Evolutionary conservation across 2,329 filamentous ascomycete species (phyloP).

Genomic region (Leptographium galeiforme): DNA sequence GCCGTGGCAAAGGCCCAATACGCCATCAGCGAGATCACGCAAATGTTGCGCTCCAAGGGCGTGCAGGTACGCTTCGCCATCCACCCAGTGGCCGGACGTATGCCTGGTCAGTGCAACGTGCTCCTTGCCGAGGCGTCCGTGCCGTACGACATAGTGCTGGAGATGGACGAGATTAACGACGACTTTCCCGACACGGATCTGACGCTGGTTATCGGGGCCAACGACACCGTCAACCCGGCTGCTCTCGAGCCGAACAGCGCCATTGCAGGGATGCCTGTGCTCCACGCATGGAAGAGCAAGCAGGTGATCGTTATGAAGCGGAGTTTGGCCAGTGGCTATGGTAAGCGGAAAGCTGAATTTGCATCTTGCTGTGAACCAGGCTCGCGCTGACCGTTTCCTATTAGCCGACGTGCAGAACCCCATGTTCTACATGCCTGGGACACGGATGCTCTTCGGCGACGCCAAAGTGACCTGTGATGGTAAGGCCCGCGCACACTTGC

Average conservation of each 20-base stretch:
- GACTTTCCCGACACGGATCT: constrained; percentile 78
- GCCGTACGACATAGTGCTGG: constrained; percentile 81
- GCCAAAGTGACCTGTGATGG: constrained; percentile 74
- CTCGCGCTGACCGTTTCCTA: neutral
- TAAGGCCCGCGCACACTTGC: constrained; percentile 22
- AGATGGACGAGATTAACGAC: constrained; percentile 95
- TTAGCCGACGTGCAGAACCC: constrained; percentile 86
- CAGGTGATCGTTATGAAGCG: constrained; percentile 90
- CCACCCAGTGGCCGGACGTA: constrained; percentile 78
- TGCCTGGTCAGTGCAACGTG: constrained; percentile 91
- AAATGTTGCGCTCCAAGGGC: constrained; percentile 57
- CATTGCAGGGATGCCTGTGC: constrained; percentile 84
- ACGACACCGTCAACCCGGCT: constrained; percentile 87
- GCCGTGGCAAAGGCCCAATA: constrained; percentile 90
- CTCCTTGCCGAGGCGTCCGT: constrained; percentile 77
- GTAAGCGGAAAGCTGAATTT: constrained; percentile 28
- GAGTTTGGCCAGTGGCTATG: constrained; percentile 77
- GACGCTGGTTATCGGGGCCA: constrained; percentile 79
- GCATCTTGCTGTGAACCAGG: neutral
- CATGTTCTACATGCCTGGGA: constrained; percentile 85
- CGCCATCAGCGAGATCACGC: constrained; percentile 71
- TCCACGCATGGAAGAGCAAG: constrained; percentile 91
- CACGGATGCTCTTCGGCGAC: constrained; percentile 86
- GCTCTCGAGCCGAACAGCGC: constrained; percentile 70
- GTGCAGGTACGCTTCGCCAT: constrained; percentile 81